phyloP scores from a whole-genome alignment of 2,329 filamentous ascomycete species.

The Immersiporthe knoxdaviesiana region DNA sequence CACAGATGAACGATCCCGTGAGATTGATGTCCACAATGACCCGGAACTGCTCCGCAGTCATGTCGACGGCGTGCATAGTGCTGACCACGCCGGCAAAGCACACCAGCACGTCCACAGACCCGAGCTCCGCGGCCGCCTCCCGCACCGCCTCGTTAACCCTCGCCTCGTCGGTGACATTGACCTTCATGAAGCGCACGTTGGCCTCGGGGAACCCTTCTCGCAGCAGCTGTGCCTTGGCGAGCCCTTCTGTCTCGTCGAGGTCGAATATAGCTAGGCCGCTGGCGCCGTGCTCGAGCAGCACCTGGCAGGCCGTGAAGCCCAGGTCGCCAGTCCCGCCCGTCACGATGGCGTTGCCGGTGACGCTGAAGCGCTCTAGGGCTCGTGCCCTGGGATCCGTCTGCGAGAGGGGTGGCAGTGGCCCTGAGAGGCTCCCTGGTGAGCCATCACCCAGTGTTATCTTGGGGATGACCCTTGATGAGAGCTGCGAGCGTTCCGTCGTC shows the following conservation, averaged over 20 bases:
- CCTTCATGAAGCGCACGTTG: conserved; percentile 52
- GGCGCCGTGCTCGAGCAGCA: conserved; percentile 71
- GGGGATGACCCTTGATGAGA: conserved; percentile 25
- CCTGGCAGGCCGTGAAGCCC: conserved; percentile 59
- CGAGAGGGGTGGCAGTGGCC: conserved; percentile 20
- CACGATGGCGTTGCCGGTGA: conserved; percentile 47
- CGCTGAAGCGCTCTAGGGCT: conserved; percentile 36
- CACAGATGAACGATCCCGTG: conserved; percentile 70
- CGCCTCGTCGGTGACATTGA: conserved; percentile 54
- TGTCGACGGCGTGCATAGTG: conserved; percentile 63
- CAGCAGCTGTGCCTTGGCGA: conserved; percentile 48
- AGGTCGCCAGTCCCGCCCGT: conserved; percentile 70
- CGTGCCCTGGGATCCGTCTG: conserved; percentile 16
- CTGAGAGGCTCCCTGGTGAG: conserved; percentile 20
- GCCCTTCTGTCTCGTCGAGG: conserved; percentile 42
- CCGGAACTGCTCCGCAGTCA: conserved; percentile 62
- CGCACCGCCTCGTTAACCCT: conserved; percentile 40
- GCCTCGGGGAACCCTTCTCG: conserved; percentile 56
- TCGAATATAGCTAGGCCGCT: conserved; percentile 64
- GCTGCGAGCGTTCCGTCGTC: conserved; percentile 29
- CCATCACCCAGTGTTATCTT: conserved; percentile 23
- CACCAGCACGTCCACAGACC: conserved; percentile 58
- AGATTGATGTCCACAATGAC: conserved; percentile 72
- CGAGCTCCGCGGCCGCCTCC: conserved; percentile 47
- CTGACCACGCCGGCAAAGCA: conserved; percentile 72